phyloP scores from a whole-genome alignment of 73 alveolate species.

The Uronychia binucleata region DNA sequence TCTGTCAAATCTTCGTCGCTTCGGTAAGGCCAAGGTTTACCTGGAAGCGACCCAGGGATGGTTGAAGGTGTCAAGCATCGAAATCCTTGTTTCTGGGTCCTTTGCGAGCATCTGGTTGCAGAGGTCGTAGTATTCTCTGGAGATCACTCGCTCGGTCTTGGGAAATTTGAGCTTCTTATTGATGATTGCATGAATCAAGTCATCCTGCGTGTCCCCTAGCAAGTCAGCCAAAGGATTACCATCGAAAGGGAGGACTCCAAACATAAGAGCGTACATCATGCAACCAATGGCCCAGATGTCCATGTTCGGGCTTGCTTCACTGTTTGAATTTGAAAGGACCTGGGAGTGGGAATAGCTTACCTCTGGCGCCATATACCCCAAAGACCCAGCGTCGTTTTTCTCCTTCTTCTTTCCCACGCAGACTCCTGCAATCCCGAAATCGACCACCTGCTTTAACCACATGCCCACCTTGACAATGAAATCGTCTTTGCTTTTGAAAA shows the following conservation, averaged over 20 bases:
- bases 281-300: constrained; percentile 7
- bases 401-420: constrained; percentile 60
- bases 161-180: neutral
- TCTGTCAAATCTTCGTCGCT: neutral
- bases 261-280: neutral
- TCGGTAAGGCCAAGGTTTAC: neutral
- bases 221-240: neutral
- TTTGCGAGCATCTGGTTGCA: neutral
- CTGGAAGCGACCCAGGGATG: constrained; percentile 22
- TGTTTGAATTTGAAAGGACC: constrained; percentile 24
- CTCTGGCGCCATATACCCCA: constrained; percentile 75
- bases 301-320: constrained; percentile 15
- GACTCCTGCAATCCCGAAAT: constrained; percentile 77
- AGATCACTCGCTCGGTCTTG: neutral
- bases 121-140: neutral
- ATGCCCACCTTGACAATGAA: constrained; percentile 29
- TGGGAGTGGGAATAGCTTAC: constrained; percentile 11
- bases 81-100: neutral
- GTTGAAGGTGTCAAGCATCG: neutral
- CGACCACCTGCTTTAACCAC: constrained; percentile 30
- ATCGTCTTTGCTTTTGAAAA: constrained; percentile 52
- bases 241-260: neutral
- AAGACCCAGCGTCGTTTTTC: constrained; percentile 69
- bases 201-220: constrained; percentile 36
- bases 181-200: constrained; percentile 19